A percentile compares a stretch with the other conserved stretches of the same genome.
Evolutionary conservation across 176 grass and related monocot genomes (phyloP).

Genomic region (Poa pratensis): DNA sequence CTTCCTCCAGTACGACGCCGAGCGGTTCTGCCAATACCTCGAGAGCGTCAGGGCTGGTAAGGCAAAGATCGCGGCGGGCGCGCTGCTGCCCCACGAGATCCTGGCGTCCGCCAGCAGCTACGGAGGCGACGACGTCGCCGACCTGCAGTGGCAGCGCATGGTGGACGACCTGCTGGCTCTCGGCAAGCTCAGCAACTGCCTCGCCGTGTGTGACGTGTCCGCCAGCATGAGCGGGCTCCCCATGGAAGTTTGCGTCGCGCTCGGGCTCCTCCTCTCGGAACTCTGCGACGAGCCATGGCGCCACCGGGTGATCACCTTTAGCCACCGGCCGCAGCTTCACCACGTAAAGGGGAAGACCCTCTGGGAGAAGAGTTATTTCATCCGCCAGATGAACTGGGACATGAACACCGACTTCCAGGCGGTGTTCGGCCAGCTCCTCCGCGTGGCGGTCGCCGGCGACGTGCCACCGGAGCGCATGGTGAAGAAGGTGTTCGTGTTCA

Average conservation of each 20-base stretch:
- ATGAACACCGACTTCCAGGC: conserved; percentile 78
- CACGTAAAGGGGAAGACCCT: conserved; percentile 49
- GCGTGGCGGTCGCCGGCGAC: conserved; percentile 45
- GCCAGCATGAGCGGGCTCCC: conserved; percentile 64
- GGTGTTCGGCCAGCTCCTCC: conserved; percentile 72
- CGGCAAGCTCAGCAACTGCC: conserved; percentile 61
- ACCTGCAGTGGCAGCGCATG: conserved; percentile 75
- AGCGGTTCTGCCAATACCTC: conserved; percentile 61
- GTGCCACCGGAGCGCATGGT: conserved; percentile 66
- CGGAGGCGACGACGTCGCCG: conserved; percentile 53
- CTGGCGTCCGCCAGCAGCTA: neutral
- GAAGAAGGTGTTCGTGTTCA: conserved; percentile 61
- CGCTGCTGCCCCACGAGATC: conserved; percentile 75
- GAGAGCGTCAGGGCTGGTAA: conserved; percentile 59
- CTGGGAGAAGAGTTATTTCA: conserved; percentile 52
- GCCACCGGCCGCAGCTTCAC: conserved; percentile 49
- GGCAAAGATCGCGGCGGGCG: conserved; percentile 74
- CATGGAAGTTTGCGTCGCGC: conserved; percentile 75
- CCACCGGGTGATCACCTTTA: conserved; percentile 65
- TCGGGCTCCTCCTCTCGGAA: conserved; percentile 78
- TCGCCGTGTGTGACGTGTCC: conserved; percentile 84
- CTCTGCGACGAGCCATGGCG: conserved; percentile 81
- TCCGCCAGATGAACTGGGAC: conserved; percentile 52
- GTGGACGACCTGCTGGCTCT: conserved; percentile 58
- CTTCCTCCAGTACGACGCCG: conserved; percentile 52